phyloP scores from a whole-genome alignment of 2,329 filamentous ascomycete species.

The Lasiodiplodia gonubiensis region DNA sequence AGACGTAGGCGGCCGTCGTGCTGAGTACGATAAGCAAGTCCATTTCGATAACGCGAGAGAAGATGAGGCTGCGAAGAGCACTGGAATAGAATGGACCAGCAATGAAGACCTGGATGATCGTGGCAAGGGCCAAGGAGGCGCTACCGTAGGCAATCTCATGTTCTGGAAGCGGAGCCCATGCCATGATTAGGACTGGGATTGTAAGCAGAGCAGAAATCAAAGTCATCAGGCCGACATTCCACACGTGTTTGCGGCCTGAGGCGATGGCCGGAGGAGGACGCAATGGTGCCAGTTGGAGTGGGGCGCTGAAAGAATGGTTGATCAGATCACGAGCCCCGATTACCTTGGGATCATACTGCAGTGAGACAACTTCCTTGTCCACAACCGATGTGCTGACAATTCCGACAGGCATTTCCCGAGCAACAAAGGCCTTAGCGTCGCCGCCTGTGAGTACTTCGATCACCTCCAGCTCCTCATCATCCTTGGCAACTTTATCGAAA shows the following conservation, averaged over 20 bases:
- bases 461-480: conserved; percentile 49
- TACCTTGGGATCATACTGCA: conserved; percentile 59
- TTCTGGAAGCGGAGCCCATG: conserved; percentile 65
- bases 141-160: conserved; percentile 55
- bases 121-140: conserved; percentile 67
- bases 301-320: conserved; percentile 17
- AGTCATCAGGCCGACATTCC: conserved; percentile 41
- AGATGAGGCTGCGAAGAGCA: conserved; percentile 65
- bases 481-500: conserved; percentile 56
- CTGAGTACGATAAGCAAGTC: conserved; percentile 71
- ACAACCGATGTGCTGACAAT: conserved; percentile 35
- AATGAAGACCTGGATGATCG: conserved; percentile 67
- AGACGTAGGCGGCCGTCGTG: conserved; percentile 69
- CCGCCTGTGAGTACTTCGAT: conserved; percentile 58
- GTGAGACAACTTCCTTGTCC: conserved; percentile 41
- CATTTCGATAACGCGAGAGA: conserved; percentile 68
- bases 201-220: conserved; percentile 48
- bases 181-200: conserved; percentile 62
- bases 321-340: conserved; percentile 52
- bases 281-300: conserved; percentile 46
- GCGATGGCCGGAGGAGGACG: conserved; percentile 35
- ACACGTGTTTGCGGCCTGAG: conserved; percentile 44
- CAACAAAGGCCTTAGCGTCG: conserved; percentile 47
- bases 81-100: conserved; percentile 70
- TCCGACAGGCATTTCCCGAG: conserved; percentile 46